Evolutionary conservation across 768 basidiomycete species (phyloP), one percentile per base, ranked within the genome.

Genomic region (Gautieria morchelliformis): DNA sequence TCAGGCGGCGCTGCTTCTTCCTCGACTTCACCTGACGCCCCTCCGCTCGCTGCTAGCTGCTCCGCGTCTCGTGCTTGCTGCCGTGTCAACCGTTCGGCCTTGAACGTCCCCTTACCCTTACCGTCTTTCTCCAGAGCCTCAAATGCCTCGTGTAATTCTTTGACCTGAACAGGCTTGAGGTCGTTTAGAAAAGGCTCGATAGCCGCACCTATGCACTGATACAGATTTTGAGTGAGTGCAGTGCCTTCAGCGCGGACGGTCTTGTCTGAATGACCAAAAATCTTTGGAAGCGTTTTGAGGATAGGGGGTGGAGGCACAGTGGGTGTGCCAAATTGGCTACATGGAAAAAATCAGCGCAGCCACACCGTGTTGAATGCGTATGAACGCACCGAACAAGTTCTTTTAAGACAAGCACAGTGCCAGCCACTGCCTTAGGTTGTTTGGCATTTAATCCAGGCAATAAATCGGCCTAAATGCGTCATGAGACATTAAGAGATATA

Each of bases 81-180:
- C 57, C 87, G 78, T 15, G 96, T 98, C 61, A 83, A 71, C 55
- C 94, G 75, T 59, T 86, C 84, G 0, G 90, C 86, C 66, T 86
- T 90, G 30, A 92, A 72, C 6, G 77, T 77, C 10, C 93, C 95
- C 59, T 85, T 88, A 0, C 92, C 93, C 63, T 84, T 88, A 2
- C 86, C 87, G n/a, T 85, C 84, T 60, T 81, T 83, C 64, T 94
- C 90, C 76, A 95, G 74, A 20, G 69, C 73, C 56, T 90, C 91
- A 65, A 95, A 99, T 0, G 83, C 78, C 66, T 97, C 95, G 64
- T 90, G 91, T 64, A 99, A 69, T 64, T 99, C 96, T 68, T 96
- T 93, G 44, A 95, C 83, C 70, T 98, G 96, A 4, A 99, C 93
- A 1, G 95, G 93, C 68, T 99, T 99, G 60, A 99, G 78, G 59